A percentile compares a stretch with the other conserved stretches of the same genome.
Conservation (phyloP, 2,329 filamentous ascomycete species). For the Elsinoe fawcettii region DNA sequence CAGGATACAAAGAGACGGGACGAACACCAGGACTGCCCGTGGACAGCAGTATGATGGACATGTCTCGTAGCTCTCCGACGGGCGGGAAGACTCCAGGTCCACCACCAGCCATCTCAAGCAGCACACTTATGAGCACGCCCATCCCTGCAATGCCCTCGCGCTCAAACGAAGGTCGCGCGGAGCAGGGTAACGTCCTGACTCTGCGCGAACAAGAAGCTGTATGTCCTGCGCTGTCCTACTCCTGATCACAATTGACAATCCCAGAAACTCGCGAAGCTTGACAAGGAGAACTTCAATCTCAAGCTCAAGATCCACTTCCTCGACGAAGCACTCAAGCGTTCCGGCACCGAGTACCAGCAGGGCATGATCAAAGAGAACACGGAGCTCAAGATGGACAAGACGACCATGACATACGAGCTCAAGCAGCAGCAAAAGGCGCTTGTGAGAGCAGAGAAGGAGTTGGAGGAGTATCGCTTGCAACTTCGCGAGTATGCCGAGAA, state of each 20-base stretch:
- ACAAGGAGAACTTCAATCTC: constrained; percentile 96
- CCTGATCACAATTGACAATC: constrained; percentile 12
- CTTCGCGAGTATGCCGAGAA: constrained; percentile 76
- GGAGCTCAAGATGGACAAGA: constrained; percentile 85
- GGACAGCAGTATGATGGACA: constrained; percentile 61
- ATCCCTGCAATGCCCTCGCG: constrained; percentile 60
- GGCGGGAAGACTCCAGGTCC: constrained; percentile 67
- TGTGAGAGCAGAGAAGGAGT: constrained; percentile 71
- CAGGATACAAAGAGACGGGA: constrained; percentile 50
- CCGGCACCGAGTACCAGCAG: constrained; percentile 83
- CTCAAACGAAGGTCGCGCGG: constrained; percentile 58
- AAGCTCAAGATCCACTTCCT: constrained; percentile 97
- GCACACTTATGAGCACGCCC: constrained; percentile 69
- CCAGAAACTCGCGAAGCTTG: constrained; percentile 80
- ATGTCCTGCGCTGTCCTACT: constrained; percentile 21
- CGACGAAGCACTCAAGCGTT: constrained; percentile 79
- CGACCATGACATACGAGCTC: constrained; percentile 82
- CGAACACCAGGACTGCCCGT: constrained; percentile 70
- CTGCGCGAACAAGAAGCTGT: constrained; percentile 91
- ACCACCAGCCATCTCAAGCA: constrained; percentile 70
- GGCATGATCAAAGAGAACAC: constrained; percentile 89
- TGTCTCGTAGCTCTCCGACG: constrained; percentile 56
- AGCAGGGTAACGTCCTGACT: constrained; percentile 84
- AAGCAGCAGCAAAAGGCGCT: constrained; percentile 80
- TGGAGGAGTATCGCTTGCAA: constrained; percentile 76